phyloP scores from a whole-genome alignment of 352 stramenopile genomes.

The Pythium monospermum region DNA sequence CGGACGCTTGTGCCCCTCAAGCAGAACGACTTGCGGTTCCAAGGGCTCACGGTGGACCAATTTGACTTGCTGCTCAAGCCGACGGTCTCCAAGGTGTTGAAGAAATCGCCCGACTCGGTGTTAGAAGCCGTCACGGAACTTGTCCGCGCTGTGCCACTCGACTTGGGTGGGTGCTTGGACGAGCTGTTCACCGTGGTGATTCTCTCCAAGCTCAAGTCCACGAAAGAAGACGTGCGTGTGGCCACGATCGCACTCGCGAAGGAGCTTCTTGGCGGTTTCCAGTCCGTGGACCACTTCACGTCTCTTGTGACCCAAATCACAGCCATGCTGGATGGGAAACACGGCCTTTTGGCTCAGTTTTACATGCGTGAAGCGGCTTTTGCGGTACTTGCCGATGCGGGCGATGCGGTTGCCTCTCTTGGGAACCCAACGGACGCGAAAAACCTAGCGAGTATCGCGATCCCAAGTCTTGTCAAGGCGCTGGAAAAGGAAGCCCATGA shows the following conservation, averaged over 20 bases:
- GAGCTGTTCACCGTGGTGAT: conserved; percentile 70
- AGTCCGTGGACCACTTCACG: conserved; percentile 44
- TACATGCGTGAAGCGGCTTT: conserved; percentile 79
- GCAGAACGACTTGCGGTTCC: conserved; percentile 41
- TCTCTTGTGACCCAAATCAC: conserved; percentile 51
- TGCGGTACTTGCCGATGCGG: conserved; percentile 54
- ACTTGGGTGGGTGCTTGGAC: conserved; percentile 57
- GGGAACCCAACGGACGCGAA: conserved; percentile 28
- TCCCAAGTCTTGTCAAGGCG: conserved; percentile 61
- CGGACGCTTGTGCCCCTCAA: conserved; percentile 35
- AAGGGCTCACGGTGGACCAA: conserved; percentile 41
- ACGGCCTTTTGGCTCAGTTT: conserved; percentile 84
- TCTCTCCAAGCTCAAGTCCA: conserved; percentile 67
- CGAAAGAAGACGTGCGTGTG: conserved; percentile 74
- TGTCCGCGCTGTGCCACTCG: conserved; percentile 44
- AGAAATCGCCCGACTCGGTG: conserved; percentile 74
- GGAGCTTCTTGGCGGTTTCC: conserved; percentile 47
- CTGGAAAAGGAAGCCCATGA: conserved; percentile 83
- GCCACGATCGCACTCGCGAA: conserved; percentile 44
- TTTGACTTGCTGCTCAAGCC: conserved; percentile 69
- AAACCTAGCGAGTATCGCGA: conserved; percentile 37
- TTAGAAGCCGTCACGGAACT: conserved; percentile 54
- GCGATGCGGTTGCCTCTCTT: conserved; percentile 25
- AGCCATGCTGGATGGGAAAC: conserved; percentile 69
- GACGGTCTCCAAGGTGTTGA: conserved; percentile 67